Conservation (phyloP, 805 yeast species). For the Yueomyces sinensis region DNA sequence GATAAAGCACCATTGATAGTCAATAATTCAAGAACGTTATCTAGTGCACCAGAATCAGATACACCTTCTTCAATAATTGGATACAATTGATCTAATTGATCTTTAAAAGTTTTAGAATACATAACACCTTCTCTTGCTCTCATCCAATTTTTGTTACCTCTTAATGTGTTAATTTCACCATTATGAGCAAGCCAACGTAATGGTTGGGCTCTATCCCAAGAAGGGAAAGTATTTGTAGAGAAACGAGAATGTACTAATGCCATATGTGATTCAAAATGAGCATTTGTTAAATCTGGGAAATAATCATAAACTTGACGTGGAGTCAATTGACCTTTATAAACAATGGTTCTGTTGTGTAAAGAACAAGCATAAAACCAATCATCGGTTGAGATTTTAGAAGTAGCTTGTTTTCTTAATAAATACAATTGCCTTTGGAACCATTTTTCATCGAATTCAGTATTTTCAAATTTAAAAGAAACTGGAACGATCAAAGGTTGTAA, state of each 20-base stretch:
- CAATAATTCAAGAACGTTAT: constrained; percentile 83
- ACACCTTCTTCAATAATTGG: constrained; percentile 98
- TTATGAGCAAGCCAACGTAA: constrained; percentile 95
- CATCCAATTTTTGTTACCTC: constrained; percentile 99
- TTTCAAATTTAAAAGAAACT: constrained; percentile 14
- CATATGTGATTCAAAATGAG: constrained; percentile 88
- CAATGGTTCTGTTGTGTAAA: constrained; percentile 74
- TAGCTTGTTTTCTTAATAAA: constrained; percentile 76
- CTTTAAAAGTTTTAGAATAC: constrained; percentile 79
- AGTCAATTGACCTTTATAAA: constrained; percentile 94
- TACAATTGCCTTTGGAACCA: constrained; percentile 73
- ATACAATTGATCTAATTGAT: constrained; percentile 77
- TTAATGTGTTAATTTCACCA: constrained; percentile 93
- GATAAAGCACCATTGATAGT: constrained; percentile 86
- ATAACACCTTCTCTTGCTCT: constrained; percentile 96
- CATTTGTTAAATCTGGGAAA: constrained; percentile 84
- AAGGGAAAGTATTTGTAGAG: constrained; percentile 96
- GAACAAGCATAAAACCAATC: constrained; percentile 98
- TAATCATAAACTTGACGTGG: constrained; percentile 93
- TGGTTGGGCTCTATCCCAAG: constrained; percentile 99
- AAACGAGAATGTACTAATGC: constrained; percentile 95
- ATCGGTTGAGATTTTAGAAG: constrained; percentile 84
- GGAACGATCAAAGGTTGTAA: constrained; percentile 88
- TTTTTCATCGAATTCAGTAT: constrained; percentile 29
- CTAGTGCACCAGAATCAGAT: constrained; percentile 95